Percentiles rank a stretch among this genome's conserved stretches.
Evolutionary conservation across 352 stramenopile species (phyloP).

Genomic region (Phytophthora melonis): DNA sequence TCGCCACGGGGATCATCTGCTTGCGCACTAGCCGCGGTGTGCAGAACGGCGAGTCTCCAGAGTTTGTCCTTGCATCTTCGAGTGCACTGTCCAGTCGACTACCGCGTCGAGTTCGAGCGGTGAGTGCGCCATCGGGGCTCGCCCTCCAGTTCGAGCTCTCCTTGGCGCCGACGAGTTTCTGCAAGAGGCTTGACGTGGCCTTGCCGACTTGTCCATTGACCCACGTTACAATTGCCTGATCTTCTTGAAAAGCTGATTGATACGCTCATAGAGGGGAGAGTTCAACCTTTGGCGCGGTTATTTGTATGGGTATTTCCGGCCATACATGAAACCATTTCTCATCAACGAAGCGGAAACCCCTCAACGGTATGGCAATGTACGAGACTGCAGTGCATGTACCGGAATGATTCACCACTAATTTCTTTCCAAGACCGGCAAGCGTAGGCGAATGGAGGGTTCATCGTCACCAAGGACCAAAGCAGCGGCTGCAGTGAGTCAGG

Average conservation of each 20-base stretch:
- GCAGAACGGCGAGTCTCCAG: neutral
- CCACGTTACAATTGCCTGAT: too few species aligned
- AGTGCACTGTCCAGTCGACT: conserved; percentile 34
- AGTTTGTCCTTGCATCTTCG: conserved; percentile 20
- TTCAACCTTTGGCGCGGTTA: neutral
- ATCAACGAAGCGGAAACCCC: conserved; percentile 22
- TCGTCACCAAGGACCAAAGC: conserved; percentile 31
- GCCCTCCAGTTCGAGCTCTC: conserved; percentile 2
- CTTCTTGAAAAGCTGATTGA: neutral
- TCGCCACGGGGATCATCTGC: neutral
- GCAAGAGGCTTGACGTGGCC: neutral
- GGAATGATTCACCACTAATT: conserved; percentile 4
- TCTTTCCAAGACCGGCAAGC: neutral
- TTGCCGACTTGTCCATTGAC: conserved; percentile 20
- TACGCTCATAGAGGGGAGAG: neutral
- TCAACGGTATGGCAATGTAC: conserved; percentile 11
- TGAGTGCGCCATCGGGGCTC: neutral
- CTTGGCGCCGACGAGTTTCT: conserved; percentile 17
- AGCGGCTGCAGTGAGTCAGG: conserved; percentile 53
- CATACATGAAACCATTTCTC: conserved; percentile 34
- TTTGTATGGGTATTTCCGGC: conserved; percentile 27
- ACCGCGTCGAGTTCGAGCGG: conserved; percentile 9
- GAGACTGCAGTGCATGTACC: neutral
- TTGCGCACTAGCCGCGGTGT: conserved; percentile 4
- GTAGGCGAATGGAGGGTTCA: conserved; percentile 19